Conservation (phyloP, 495 filamentous ascomycete genomes). For the Penicillium salamii region DNA sequence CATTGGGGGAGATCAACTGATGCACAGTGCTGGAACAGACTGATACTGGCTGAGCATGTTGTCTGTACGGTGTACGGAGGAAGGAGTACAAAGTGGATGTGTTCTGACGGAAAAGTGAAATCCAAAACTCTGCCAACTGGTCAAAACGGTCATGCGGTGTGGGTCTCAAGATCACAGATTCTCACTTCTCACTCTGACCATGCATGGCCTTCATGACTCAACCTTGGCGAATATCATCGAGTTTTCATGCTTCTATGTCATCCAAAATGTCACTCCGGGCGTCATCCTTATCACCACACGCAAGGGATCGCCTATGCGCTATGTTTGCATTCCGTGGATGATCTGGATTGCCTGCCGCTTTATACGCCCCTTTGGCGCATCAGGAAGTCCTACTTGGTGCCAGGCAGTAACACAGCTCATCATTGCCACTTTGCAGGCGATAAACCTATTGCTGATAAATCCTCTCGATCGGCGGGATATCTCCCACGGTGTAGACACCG, state of each 20-base stretch:
- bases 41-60: no score
- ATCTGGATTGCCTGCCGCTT: constrained; percentile 3
- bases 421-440: constrained; percentile 1
- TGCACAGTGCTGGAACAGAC: no score
- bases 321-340: neutral
- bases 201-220: constrained; percentile 7
- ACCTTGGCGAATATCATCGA: neutral
- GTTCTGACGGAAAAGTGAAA: no score
- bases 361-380: constrained; percentile 2
- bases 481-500: neutral
- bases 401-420: constrained; percentile 5
- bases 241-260: neutral
- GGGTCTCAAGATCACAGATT: neutral
- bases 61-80: no score
- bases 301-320: constrained; percentile 3
- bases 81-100: no score
- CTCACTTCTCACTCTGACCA: neutral
- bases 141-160: neutral
- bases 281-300: constrained; percentile 3
- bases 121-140: no score
- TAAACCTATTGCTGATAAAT: constrained; percentile 6
- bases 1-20: no score
- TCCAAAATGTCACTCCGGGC: constrained; percentile 1
- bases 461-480: neutral
- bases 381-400: constrained; percentile 8